These are phyloP conservation scores for Myriosclerotinia scirpicola DNA, from an alignment of 2,329 filamentous ascomycete genomes.

Conservation along the genomic window DNA sequence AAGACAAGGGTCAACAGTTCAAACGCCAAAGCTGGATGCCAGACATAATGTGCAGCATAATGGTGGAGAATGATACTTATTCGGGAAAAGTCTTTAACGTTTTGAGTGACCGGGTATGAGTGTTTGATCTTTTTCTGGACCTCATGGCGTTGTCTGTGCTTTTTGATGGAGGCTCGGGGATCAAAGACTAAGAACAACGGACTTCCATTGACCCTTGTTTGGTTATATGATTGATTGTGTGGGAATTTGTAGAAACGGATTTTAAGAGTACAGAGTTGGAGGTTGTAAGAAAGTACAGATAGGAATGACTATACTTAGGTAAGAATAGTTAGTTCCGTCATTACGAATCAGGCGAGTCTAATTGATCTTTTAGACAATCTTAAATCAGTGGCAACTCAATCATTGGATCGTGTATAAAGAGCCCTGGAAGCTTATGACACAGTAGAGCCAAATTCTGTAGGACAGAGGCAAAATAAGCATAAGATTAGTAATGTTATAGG, in stretches of 20 bases:
- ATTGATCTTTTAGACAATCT: not conserved
- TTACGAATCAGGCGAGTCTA: not conserved
- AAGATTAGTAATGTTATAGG: slow-evolving; percentile 5
- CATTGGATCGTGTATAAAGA: not conserved
- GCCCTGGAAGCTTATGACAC: too few relatives aligned
- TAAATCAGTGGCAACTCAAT: not conserved
- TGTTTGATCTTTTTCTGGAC: slow-evolving; percentile 21
- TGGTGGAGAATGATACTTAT: slow-evolving; percentile 30
- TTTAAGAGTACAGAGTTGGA: slow-evolving; percentile 1
- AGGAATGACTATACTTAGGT: not conserved
- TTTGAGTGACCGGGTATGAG: slow-evolving; percentile 23
- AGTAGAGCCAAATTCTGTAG: too few relatives aligned
- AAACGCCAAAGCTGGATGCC: slow-evolving; percentile 35
- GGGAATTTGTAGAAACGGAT: not conserved
- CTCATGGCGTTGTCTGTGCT: slow-evolving; percentile 33
- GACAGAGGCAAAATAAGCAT: not conserved
- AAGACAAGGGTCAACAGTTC: slow-evolving; percentile 26
- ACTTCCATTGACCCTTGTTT: not conserved
- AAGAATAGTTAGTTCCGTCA: not conserved
- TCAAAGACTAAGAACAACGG: not conserved
- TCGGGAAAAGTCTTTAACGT: slow-evolving; percentile 30
- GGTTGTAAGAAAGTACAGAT: not conserved
- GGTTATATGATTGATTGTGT: not conserved
- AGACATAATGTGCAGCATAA: slow-evolving; percentile 37
- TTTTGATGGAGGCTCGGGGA: not conserved